These are phyloP conservation scores for Trichoderma harzianum DNA, from an alignment of 2,329 filamentous ascomycete genomes.

Conservation along the genomic window DNA sequence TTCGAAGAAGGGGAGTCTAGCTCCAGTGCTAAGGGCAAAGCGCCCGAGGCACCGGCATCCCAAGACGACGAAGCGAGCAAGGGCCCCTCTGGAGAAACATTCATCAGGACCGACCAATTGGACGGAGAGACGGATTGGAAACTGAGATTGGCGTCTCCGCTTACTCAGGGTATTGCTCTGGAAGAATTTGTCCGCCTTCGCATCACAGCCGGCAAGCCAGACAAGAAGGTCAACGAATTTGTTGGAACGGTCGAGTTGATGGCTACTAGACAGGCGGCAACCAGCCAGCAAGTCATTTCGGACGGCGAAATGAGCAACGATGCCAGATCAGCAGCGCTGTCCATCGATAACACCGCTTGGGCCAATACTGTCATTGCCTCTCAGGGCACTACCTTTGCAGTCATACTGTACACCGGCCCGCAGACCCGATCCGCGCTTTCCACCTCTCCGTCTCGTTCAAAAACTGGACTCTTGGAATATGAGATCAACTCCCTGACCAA, in stretches of 20 bases:
- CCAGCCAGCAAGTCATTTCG: conserved; percentile 38
- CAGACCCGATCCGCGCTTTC: conserved; percentile 93
- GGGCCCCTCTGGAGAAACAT: conserved; percentile 74
- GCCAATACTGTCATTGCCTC: conserved; percentile 96
- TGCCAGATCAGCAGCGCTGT: conserved; percentile 66
- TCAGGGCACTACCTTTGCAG: conserved; percentile 81
- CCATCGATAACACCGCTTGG: conserved; percentile 98
- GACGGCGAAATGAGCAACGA: conserved; percentile 32
- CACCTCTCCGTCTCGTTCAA: conserved; percentile 86
- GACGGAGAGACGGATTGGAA: conserved; percentile 99
- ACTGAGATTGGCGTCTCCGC: conserved; percentile 76
- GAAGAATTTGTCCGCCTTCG: conserved; percentile 67
- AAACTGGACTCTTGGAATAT: conserved; percentile 87
- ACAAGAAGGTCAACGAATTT: conserved; percentile 93
- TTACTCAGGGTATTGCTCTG: conserved; percentile 75
- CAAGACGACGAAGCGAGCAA: conserved; percentile 32
- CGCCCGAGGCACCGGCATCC: conserved; percentile 28
- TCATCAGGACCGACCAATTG: conserved; percentile 94
- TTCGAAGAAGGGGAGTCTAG: conserved; percentile 37
- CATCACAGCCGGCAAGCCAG: conserved; percentile 83
- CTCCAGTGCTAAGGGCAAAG: conserved; percentile 35
- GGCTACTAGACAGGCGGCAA: conserved; percentile 50
- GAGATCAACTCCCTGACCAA: conserved; percentile 98
- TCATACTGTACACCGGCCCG: conserved; percentile 90
- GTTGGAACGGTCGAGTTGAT: conserved; percentile 79